These are phyloP conservation scores for Aegilops speltoides DNA, from an alignment of 176 grass and related monocot genomes.

Conservation along the genomic window DNA sequence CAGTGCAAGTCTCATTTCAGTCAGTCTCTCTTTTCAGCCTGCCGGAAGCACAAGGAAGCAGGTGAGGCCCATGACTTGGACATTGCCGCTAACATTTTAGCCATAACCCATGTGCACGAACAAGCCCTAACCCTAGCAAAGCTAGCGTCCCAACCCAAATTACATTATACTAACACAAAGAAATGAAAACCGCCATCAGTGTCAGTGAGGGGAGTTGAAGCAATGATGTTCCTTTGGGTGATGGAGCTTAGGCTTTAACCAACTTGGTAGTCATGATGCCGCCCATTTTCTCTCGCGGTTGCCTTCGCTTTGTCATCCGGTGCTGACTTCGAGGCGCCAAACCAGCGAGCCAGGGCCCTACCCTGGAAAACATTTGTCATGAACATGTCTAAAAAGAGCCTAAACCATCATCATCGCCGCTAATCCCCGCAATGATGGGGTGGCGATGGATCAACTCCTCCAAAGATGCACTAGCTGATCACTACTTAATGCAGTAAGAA, in stretches of 20 bases:
- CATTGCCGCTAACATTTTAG: slow-evolving; percentile 11
- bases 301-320: slow-evolving; percentile 22
- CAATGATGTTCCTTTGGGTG: slow-evolving; percentile 38
- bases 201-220: slow-evolving; percentile 24
- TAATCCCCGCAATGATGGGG: slow-evolving; percentile 43
- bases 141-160: not conserved
- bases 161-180: slow-evolving; percentile 24
- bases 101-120: slow-evolving; percentile 10
- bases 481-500: slow-evolving; percentile 11
- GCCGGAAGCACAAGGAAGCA: not conserved
- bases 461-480: slow-evolving; percentile 16
- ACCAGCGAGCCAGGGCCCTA: slow-evolving; percentile 18
- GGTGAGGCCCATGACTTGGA: slow-evolving; percentile 34
- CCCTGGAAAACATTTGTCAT: slow-evolving; percentile 33
- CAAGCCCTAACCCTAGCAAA: not conserved
- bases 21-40: not conserved
- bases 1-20: not conserved
- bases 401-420: not conserved
- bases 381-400: slow-evolving; percentile 29
- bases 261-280: slow-evolving; percentile 23
- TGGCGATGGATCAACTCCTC: slow-evolving; percentile 37
- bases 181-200: slow-evolving; percentile 25
- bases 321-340: slow-evolving; percentile 52
- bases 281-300: slow-evolving; percentile 21
- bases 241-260: slow-evolving; percentile 47